A percentile compares a stretch with the other conserved stretches of the same genome.
phyloP scores from a whole-genome alignment of 305 asterid species.

The Salvia sclarea region DNA sequence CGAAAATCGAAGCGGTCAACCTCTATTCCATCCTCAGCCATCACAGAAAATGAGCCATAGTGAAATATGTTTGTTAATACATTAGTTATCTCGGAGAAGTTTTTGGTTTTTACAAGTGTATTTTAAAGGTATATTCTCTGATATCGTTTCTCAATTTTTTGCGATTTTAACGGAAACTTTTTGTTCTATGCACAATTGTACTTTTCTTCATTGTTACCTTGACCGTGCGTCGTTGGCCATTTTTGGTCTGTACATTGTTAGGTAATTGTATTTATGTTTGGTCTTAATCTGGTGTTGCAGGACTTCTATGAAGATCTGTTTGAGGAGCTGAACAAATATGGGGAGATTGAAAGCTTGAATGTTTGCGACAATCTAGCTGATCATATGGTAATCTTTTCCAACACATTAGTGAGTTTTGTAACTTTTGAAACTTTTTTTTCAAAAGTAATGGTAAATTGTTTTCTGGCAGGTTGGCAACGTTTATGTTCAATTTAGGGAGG shows the following conservation, averaged over 20 bases:
- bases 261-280: neutral
- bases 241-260: neutral
- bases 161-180: neutral
- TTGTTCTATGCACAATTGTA: neutral
- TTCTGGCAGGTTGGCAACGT: slow-evolving; percentile 88
- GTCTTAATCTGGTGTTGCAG: slow-evolving; percentile 39
- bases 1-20: too few species aligned
- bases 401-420: slow-evolving; percentile 3
- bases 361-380: slow-evolving; percentile 98
- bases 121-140: neutral
- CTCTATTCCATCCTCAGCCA: neutral
- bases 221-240: neutral
- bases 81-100: neutral
- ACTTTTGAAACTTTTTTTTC: neutral
- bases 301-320: slow-evolving; percentile 93
- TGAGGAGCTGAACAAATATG: slow-evolving; percentile 89
- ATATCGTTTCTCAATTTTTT: neutral
- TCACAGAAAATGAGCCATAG: neutral
- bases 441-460: neutral
- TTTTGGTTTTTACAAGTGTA: neutral
- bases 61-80: neutral
- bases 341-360: slow-evolving; percentile 91
- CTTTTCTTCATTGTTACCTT: neutral
- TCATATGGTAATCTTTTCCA: slow-evolving; percentile 66
- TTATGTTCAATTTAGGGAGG: slow-evolving; percentile 94